phyloP scores from a whole-genome alignment of 1,139 yeast genomes.

The Saccharomyces hybrid region DNA sequence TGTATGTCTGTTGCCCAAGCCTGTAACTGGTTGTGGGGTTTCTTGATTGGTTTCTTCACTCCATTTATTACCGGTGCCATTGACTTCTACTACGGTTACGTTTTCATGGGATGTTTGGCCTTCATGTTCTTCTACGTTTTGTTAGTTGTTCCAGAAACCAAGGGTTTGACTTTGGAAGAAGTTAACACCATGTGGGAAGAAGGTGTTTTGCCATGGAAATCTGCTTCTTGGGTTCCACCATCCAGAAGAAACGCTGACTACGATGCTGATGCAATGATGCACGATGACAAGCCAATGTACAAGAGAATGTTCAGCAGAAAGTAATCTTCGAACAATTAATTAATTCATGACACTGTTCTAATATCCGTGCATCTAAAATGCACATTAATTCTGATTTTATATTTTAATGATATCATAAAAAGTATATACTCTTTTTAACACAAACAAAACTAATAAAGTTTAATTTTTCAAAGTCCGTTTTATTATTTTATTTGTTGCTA shows the following conservation, averaged over 20 bases:
- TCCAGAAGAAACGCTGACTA: conserved; percentile 29
- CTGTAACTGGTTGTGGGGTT: conserved; percentile 65
- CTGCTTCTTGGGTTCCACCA: conserved; percentile 27
- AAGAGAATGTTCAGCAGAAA: neutral
- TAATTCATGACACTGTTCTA: neutral
- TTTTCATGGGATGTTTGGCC: conserved; percentile 59
- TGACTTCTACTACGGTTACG: conserved; percentile 49
- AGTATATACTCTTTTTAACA: neutral
- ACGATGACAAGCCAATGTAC: conserved; percentile 11
- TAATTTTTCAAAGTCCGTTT: neutral
- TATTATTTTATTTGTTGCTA: neutral
- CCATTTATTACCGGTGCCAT: conserved; percentile 50
- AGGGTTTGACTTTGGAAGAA: conserved; percentile 62
- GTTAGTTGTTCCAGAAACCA: conserved; percentile 61
- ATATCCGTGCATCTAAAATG: neutral
- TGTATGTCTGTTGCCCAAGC: conserved; percentile 56
- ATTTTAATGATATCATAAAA: neutral
- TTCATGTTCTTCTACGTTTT: conserved; percentile 54
- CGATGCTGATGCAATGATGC: conserved; percentile 13
- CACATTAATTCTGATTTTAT: neutral
- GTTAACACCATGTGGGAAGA: conserved; percentile 51
- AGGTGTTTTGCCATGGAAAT: conserved; percentile 40
- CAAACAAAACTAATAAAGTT: neutral
- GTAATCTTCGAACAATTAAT: neutral
- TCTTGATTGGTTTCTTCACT: conserved; percentile 65